Conservation (phyloP, 257 asterid species). For the Verbascum thapsus region DNA sequence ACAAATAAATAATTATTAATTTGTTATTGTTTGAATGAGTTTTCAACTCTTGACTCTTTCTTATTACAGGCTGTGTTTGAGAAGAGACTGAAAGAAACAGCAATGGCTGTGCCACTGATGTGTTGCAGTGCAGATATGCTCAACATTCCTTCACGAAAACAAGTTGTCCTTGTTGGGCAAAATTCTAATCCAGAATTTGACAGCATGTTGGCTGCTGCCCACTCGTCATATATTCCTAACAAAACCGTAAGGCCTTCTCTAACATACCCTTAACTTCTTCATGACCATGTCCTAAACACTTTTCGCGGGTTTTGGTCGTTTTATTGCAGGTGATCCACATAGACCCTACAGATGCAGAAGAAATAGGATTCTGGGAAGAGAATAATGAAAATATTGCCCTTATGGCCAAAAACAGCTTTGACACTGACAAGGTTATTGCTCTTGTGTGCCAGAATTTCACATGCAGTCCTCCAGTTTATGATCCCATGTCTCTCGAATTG, state of each 20-base stretch:
- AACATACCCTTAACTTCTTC: neutral
- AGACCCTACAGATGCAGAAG: constrained; percentile 62
- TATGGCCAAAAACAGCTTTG: constrained; percentile 64
- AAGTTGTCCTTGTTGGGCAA: constrained; percentile 66
- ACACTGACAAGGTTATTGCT: constrained; percentile 52
- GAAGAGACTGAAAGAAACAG: constrained; percentile 70
- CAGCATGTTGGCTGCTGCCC: constrained; percentile 79
- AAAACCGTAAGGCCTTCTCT: constrained; percentile 51
- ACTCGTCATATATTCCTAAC: constrained; percentile 66
- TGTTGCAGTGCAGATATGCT: constrained; percentile 94
- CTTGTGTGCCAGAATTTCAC: constrained; percentile 85
- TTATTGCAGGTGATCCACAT: constrained; percentile 78
- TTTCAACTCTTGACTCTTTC: too few relatives aligned
- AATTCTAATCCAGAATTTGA: constrained; percentile 47
- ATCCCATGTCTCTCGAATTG: constrained; percentile 48
- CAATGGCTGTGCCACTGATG: constrained; percentile 83
- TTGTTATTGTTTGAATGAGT: too few relatives aligned
- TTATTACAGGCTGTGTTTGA: constrained; percentile 77
- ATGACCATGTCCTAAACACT: neutral
- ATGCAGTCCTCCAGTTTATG: constrained; percentile 70
- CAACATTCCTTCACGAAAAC: constrained; percentile 60
- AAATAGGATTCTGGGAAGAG: constrained; percentile 72
- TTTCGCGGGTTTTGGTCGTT: neutral
- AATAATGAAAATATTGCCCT: constrained; percentile 56
- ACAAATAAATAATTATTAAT: too few relatives aligned